Conservation (phyloP, 129 eudicot species). For the Chrysanthemum lavandulifolium region DNA sequence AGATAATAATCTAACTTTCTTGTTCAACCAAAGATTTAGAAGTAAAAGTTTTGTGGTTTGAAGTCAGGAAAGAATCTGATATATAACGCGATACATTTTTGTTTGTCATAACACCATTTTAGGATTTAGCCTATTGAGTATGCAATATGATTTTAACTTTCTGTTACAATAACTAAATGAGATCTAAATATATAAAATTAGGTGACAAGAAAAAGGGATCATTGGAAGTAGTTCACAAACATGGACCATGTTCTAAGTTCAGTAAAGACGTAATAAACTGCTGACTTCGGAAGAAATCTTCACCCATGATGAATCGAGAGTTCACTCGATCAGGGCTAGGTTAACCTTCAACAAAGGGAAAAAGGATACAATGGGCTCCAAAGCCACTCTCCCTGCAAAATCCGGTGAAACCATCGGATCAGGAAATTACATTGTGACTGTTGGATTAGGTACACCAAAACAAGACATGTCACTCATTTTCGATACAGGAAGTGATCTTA, state of each 20-base stretch:
- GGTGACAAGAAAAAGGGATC: conserved; percentile 40
- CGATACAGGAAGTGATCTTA: conserved; percentile 85
- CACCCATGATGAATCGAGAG: conserved; percentile 50
- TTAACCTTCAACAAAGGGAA: conserved; percentile 1
- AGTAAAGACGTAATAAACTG: conserved; percentile 21
- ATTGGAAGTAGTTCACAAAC: conserved; percentile 52
- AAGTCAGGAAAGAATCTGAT: neutral
- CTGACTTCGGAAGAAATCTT: conserved; percentile 42
- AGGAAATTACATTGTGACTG: conserved; percentile 62
- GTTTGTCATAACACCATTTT: neutral
- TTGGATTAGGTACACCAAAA: conserved; percentile 76
- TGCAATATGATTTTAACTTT: neutral
- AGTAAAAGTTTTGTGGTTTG: too few relatives aligned
- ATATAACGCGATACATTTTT: neutral
- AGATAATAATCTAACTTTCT: too few relatives aligned
- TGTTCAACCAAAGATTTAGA: too few relatives aligned
- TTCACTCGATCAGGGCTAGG: conserved; percentile 44
- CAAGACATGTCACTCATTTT: conserved; percentile 55
- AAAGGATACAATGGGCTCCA: conserved; percentile 19
- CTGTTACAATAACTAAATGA: neutral
- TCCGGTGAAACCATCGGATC: conserved; percentile 58
- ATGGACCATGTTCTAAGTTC: conserved; percentile 66
- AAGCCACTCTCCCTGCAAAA: conserved; percentile 52
- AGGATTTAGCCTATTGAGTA: neutral
- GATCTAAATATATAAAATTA: conserved; percentile 28